Base-by-base conservation (phyloP, 768 basidiomycete species). In the Mycena belliarum region DNA sequence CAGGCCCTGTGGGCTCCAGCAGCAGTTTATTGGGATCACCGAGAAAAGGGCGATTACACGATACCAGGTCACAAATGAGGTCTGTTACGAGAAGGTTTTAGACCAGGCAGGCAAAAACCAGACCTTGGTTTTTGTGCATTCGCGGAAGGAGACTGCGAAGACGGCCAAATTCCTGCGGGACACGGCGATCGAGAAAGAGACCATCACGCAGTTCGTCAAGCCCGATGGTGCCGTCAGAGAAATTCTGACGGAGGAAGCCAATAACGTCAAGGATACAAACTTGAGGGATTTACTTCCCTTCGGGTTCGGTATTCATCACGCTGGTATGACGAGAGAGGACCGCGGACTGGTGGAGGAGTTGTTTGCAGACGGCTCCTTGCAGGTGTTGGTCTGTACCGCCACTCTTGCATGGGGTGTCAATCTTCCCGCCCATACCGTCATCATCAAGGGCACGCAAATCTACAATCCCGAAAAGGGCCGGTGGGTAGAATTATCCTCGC, bases 401-500 rank as follows among this genome's bases (percentile, higher is more conserved):
- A 98, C 96, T 2, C 87, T 99, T 35, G 97, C 97, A 1, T 99
- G 97, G 97, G 97, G 96, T 77, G 96, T 99, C 74, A 99, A 99
- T 69, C 77, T 98, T 0, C 97, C 97, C 4, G 96, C 95, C 1
- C 97, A 98, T 63, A 90, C 93, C 9, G 96, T 98, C 74, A 94
- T 98, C 76, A 98, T 99, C 80, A 99, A 98, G 71, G 97, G 97
- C n/a, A 98, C 97, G 0, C 95, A 98, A 75, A 95, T 98, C 60
- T 99, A 98, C 75, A 98, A 97, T 72, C 97, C 97, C 0, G 95
- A 97, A 74, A 97, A 98, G 74, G 97, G 97, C 20, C 86, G 91
- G 5, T 99, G 97, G 97, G 89, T 91, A 5, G 97, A 98, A 70
- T 75, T 98, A 7, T 95, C 93, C 1, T 86, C 89, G 1, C 97